Conservation (phyloP, 805 yeast species). For the Candida schatavii region DNA sequence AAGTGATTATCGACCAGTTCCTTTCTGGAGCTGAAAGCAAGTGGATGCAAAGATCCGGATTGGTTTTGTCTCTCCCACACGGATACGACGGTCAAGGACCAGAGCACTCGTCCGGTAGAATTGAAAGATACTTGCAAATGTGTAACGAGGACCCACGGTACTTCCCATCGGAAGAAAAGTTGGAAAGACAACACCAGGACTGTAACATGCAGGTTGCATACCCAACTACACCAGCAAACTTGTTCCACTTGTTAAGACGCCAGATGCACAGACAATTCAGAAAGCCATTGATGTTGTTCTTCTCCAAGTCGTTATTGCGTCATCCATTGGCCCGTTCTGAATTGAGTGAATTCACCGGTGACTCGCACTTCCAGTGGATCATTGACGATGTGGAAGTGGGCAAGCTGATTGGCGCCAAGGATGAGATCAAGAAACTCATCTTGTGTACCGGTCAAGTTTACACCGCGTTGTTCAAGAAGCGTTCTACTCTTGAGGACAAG, state of each 20-base stretch:
- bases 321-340: conserved; percentile 95
- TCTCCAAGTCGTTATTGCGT: conserved; percentile 92
- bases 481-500: conserved; percentile 72
- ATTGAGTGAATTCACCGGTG: conserved; percentile 83
- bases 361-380: conserved; percentile 91
- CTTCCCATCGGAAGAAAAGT: conserved; percentile 87
- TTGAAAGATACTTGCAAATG: conserved; percentile 93
- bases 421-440: conserved; percentile 83
- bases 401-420: conserved; percentile 69
- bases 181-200: conserved; percentile 97
- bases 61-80: conserved; percentile 93
- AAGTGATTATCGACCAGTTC: conserved; percentile 95
- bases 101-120: conserved; percentile 97
- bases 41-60: conserved; percentile 98
- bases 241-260: conserved; percentile 96
- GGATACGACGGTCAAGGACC: conserved; percentile 99
- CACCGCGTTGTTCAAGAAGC: conserved; percentile 87
- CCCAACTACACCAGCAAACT: conserved; percentile 96
- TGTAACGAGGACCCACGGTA: conserved; percentile 93
- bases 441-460: conserved; percentile 91
- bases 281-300: conserved; percentile 80
- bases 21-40: conserved; percentile 95
- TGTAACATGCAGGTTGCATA: conserved; percentile 97
- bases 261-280: conserved; percentile 99
- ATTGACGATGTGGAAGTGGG: conserved; percentile 90